A percentile compares a stretch with the other conserved stretches of the same genome.
These are phyloP conservation scores for Solanum peruvianum DNA, from an alignment of 257 asterid genomes.

Conservation along the genomic window DNA sequence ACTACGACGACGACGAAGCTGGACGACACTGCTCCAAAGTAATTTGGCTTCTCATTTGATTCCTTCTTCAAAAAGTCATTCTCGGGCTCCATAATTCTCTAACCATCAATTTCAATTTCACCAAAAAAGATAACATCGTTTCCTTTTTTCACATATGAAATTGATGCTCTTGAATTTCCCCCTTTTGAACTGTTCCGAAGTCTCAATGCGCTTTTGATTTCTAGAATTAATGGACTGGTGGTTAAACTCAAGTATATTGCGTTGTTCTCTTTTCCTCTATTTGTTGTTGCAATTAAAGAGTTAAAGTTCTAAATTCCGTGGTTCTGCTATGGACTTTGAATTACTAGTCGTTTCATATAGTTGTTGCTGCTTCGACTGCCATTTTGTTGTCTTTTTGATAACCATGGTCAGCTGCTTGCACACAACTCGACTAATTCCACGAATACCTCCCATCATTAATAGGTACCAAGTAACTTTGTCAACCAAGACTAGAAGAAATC, in stretches of 20 bases:
- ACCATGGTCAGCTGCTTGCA: background rate
- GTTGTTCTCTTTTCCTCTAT: background rate
- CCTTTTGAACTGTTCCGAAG: background rate
- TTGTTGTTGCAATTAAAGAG: background rate
- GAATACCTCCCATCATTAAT: background rate
- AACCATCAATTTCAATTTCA: background rate
- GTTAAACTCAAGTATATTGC: background rate
- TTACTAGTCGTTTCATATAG: background rate
- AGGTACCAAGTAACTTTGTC: background rate
- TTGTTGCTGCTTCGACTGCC: background rate
- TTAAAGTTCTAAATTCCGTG: background rate
- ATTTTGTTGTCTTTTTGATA: background rate
- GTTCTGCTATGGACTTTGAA: background rate
- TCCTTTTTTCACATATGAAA: background rate
- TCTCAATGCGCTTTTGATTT: background rate
- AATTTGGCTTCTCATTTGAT: constrained; percentile 1
- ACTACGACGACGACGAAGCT: background rate
- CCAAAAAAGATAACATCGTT: background rate
- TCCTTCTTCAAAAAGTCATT: background rate
- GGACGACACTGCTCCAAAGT: constrained; percentile 17
- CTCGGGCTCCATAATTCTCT: background rate
- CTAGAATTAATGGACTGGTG: background rate
- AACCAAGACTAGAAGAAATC: background rate
- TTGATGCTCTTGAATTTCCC: background rate
- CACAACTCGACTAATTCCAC: background rate